Evolutionary conservation across 306 rosid species (phyloP).

Genomic region (Phaseolus lunatus): DNA sequence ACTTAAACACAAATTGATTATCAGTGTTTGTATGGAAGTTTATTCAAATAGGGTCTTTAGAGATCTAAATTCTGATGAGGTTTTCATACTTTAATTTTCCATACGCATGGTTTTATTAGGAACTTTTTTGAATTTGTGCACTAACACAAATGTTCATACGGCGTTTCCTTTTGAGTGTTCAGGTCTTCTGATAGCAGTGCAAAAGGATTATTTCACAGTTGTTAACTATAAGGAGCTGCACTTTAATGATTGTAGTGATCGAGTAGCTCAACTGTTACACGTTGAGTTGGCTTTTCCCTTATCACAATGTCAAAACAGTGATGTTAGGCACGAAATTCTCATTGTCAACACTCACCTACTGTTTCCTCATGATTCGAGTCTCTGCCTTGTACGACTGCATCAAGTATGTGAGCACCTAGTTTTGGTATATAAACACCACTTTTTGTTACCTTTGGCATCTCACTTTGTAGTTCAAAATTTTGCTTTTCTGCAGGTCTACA

Average conservation of each 20-base stretch:
- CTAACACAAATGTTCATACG: conserved; percentile 1
- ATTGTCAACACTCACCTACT: conserved; percentile 64
- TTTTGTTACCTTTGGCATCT: background rate
- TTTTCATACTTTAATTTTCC: conserved; percentile 20
- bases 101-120: background rate
- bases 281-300: conserved; percentile 49
- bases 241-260: conserved; percentile 62
- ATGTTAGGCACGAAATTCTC: conserved; percentile 50
- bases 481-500: conserved; percentile 65
- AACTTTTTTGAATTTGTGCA: conserved; percentile 1
- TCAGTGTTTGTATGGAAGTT: background rate
- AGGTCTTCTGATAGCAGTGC: conserved; percentile 64
- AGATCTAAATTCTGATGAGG: background rate
- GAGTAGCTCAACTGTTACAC: conserved; percentile 66
- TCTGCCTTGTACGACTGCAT: conserved; percentile 55
- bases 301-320: conserved; percentile 45
- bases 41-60: background rate
- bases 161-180: conserved; percentile 35
- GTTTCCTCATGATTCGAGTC: conserved; percentile 65
- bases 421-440: conserved; percentile 1
- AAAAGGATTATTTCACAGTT: conserved; percentile 51
- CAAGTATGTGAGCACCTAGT: conserved; percentile 48
- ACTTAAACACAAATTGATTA: background rate
- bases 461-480: conserved; percentile 15
- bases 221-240: conserved; percentile 54